These are phyloP conservation scores for Alternaria triticina DNA, from an alignment of 2,329 filamentous ascomycete species.

Conservation along the genomic window DNA sequence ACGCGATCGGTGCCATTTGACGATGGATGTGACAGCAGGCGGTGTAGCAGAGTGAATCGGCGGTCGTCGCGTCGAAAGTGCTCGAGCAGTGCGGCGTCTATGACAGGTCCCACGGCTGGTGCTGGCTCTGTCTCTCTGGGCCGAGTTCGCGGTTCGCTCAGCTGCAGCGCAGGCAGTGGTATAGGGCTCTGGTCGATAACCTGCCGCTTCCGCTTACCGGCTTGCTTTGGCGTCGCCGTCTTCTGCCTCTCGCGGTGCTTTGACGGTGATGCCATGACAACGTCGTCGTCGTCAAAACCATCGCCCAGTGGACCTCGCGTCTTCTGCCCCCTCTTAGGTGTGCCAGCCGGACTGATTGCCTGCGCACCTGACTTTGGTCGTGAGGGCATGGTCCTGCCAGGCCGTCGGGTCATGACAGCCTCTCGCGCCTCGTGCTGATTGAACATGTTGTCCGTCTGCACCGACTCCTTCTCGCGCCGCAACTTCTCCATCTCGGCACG, in stretches of 20 bases:
- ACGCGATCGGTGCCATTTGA: constrained; percentile 64
- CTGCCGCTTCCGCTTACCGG: constrained; percentile 71
- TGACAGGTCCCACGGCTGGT: background rate
- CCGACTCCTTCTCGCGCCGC: constrained; percentile 68
- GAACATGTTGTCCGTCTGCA: constrained; percentile 74
- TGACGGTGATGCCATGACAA: constrained; percentile 62
- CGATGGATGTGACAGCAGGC: constrained; percentile 68
- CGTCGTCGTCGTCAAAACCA: constrained; percentile 75
- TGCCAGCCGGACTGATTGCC: constrained; percentile 53
- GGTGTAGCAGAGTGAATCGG: constrained; percentile 60
- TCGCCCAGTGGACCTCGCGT: constrained; percentile 67
- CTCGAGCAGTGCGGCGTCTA: constrained; percentile 44
- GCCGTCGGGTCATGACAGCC: constrained; percentile 50
- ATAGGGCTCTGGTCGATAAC: constrained; percentile 70
- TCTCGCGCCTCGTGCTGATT: constrained; percentile 74
- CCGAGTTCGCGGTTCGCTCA: constrained; percentile 47
- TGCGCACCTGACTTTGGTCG: constrained; percentile 27
- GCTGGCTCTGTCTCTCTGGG: constrained; percentile 43
- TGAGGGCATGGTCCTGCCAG: constrained; percentile 44
- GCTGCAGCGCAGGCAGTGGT: constrained; percentile 59
- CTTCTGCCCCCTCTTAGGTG: constrained; percentile 66
- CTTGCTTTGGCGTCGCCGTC: constrained; percentile 65
- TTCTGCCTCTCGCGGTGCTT: constrained; percentile 57
- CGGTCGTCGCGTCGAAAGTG: constrained; percentile 47
- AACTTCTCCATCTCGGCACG: constrained; percentile 69